Evolutionary conservation across 2,329 filamentous ascomycete species (phyloP).

Genomic region (Penicillium oxalicum): DNA sequence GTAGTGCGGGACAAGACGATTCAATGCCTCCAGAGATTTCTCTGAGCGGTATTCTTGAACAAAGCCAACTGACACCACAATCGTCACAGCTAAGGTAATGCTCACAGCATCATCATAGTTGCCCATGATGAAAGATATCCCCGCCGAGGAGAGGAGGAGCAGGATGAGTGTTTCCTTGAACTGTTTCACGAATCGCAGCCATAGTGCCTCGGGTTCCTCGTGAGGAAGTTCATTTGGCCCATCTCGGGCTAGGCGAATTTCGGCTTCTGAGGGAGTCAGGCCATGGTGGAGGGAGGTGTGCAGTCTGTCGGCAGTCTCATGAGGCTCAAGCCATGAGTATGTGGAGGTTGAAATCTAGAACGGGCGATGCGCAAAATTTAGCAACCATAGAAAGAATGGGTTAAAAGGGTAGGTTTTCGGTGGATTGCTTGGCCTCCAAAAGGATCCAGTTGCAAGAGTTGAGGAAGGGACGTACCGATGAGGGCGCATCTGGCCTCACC

Average conservation of each 20-base stretch:
- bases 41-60: constrained; percentile 97
- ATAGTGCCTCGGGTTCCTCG: constrained; percentile 87
- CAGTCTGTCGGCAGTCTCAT: constrained; percentile 70
- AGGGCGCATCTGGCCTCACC: constrained; percentile 23
- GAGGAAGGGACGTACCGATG: constrained; percentile 29
- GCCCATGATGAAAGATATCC: constrained; percentile 80
- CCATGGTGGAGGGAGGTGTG: constrained; percentile 79
- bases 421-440: not conserved
- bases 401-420: not conserved
- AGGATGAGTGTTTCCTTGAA: constrained; percentile 95
- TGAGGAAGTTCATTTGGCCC: constrained; percentile 93
- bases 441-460: not conserved
- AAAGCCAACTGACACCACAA: constrained; percentile 93
- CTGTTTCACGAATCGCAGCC: constrained; percentile 91
- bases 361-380: constrained; percentile 11
- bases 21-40: constrained; percentile 92
- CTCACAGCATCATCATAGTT: constrained; percentile 94
- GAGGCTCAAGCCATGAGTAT: constrained; percentile 63
- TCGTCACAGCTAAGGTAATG: constrained; percentile 92
- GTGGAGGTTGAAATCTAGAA: constrained; percentile 40
- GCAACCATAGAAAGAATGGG: constrained; percentile 9
- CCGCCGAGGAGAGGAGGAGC: constrained; percentile 81
- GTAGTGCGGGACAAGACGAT: constrained; percentile 87
- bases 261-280: constrained; percentile 72
- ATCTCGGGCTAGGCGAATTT: constrained; percentile 70